These are phyloP conservation scores for Salix caprea DNA, from an alignment of 345 rosid species.

Conservation along the genomic window DNA sequence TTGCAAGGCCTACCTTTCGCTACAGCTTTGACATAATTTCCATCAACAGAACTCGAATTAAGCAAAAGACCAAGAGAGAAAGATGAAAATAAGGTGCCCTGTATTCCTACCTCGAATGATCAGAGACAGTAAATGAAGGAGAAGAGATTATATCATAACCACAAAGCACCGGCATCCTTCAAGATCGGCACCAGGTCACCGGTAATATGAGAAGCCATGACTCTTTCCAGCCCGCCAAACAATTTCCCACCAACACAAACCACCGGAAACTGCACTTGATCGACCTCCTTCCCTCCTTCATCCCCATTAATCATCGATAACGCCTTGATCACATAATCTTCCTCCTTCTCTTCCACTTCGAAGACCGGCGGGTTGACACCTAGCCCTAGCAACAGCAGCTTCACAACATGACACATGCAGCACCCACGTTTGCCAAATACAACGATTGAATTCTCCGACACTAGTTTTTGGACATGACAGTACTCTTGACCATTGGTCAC, in stretches of 20 bases:
- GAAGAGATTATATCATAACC: constrained; percentile 44
- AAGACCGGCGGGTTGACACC: constrained; percentile 70
- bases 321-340: constrained; percentile 34
- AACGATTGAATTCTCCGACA: constrained; percentile 54
- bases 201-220: constrained; percentile 75
- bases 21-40: background rate
- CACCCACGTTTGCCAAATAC: constrained; percentile 65
- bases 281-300: constrained; percentile 9
- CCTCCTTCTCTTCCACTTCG: constrained; percentile 58
- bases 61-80: background rate
- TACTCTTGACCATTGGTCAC: background rate
- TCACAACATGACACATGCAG: constrained; percentile 75
- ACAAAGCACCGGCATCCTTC: constrained; percentile 73
- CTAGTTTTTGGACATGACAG: constrained; percentile 32
- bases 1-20: background rate
- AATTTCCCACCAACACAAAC: constrained; percentile 74
- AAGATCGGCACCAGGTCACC: constrained; percentile 84
- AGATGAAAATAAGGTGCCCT: background rate
- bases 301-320: constrained; percentile 20
- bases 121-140: background rate
- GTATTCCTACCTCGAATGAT: background rate
- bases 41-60: background rate
- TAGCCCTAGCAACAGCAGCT: constrained; percentile 53
- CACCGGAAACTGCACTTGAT: constrained; percentile 51
- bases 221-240: constrained; percentile 81